Percentiles rank a stretch among this genome's conserved stretches.
phyloP scores from a whole-genome alignment of 345 rosid species.

The Litchi chinensis region DNA sequence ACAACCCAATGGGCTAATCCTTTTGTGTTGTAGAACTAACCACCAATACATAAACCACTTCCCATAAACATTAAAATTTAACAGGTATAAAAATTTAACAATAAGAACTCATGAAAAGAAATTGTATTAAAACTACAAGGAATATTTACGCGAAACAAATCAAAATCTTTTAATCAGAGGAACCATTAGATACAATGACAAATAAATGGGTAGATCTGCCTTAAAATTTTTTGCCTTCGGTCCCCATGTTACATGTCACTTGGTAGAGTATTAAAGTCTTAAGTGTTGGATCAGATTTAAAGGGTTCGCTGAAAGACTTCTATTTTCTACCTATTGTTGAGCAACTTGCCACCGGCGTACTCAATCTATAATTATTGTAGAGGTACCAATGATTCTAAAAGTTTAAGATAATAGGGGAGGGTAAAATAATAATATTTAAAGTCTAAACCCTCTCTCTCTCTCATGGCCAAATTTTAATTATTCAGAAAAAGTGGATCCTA shows the following conservation, averaged over 20 bases:
- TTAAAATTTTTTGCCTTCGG: background rate
- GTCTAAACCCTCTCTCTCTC: background rate
- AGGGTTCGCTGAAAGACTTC: background rate
- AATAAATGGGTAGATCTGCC: background rate
- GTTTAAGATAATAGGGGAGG: background rate
- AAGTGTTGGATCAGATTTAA: background rate
- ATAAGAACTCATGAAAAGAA: background rate
- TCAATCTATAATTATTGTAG: background rate
- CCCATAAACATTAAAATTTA: background rate
- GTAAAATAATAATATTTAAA: too few relatives aligned
- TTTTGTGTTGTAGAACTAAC: too few relatives aligned
- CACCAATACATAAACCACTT: too few relatives aligned
- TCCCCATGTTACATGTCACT: background rate
- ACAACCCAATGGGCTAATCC: too few relatives aligned
- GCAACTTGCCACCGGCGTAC: background rate
- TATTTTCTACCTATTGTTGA: background rate
- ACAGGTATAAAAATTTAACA: background rate
- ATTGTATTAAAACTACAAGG: background rate
- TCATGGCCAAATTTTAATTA: background rate
- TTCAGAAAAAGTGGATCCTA: background rate
- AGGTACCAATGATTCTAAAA: background rate
- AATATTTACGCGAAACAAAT: background rate
- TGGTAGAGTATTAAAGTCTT: background rate
- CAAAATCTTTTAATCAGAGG: background rate
- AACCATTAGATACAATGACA: background rate